Evolutionary conservation across 139 green algal species (phyloP).

Genomic region (Pleodorina starrii): DNA sequence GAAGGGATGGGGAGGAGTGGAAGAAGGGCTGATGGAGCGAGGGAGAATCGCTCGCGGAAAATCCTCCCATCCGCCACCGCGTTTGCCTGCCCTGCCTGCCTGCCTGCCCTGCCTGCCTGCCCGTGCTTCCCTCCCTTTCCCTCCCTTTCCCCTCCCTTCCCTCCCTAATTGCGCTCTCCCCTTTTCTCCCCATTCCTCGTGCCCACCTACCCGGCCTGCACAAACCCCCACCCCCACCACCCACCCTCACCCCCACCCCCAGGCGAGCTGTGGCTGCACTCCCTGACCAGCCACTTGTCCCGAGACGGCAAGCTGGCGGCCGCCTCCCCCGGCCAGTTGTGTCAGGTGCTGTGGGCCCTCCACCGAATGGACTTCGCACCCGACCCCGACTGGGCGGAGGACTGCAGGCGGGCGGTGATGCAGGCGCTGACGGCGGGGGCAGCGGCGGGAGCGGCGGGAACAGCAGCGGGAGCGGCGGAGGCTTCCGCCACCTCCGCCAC

Average conservation of each 20-base stretch:
- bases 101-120: no score
- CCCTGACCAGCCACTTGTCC: neutral
- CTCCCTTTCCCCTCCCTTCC: no score
- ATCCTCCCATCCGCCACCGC: no score
- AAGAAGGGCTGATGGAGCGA: no score
- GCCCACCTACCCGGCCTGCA: no score
- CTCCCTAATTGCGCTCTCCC: no score
- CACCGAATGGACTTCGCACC: neutral
- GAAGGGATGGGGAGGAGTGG: neutral
- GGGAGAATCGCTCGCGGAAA: no score
- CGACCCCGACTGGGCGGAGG: slow-evolving; percentile 21
- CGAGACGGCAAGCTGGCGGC: neutral
- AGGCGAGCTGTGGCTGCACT: slow-evolving; percentile 46
- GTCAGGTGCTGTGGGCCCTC: slow-evolving; percentile 34
- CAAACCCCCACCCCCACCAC: no score
- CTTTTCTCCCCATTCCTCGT: no score
- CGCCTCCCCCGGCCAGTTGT: neutral
- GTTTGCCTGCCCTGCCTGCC: no score
- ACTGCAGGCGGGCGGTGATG: neutral
- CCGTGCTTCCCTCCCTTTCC: no score
- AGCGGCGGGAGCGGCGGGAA: neutral
- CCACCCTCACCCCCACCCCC: no score
- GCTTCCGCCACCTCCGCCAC: neutral
- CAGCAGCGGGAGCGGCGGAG: neutral
- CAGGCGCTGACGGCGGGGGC: neutral